A percentile compares a stretch with the other conserved stretches of the same genome.
Evolutionary conservation across 2,329 filamentous ascomycete species (phyloP).

Genomic region (Fusarium sp.): DNA sequence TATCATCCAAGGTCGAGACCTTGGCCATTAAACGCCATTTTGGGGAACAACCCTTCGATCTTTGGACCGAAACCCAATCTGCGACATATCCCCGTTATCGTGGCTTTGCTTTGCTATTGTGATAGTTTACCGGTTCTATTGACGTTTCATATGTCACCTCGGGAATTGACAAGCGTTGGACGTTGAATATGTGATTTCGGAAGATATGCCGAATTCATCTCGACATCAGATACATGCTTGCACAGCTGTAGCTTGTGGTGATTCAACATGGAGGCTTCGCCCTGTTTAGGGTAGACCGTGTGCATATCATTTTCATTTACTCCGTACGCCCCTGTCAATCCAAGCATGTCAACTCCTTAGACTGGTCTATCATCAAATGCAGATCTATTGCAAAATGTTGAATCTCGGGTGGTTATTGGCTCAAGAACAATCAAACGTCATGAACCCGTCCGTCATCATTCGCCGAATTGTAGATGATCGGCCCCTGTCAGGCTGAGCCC

Average conservation of each 20-base stretch:
- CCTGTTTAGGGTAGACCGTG: conserved; percentile 11
- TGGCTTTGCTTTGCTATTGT: conserved; percentile 20
- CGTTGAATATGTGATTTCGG: conserved; percentile 28
- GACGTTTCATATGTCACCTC: conserved; percentile 6
- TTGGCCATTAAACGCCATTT: conserved; percentile 7
- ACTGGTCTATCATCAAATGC: not conserved
- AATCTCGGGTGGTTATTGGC: conserved; percentile 10
- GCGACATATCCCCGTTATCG: conserved; percentile 16
- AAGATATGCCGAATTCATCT: conserved; percentile 21
- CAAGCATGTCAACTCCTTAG: conserved; percentile 12
- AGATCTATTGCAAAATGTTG: conserved; percentile 2
- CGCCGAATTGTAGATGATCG: not conserved
- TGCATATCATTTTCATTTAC: conserved; percentile 1
- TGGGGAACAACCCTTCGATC: conserved; percentile 3
- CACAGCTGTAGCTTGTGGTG: not conserved
- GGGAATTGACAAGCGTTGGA: not conserved
- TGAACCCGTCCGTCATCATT: not conserved
- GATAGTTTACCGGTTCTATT: not conserved
- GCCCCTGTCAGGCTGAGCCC: conserved; percentile 48
- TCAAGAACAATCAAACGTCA: conserved; percentile 29
- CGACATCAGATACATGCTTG: conserved; percentile 10
- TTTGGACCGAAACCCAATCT: conserved; percentile 1
- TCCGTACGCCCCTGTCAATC: conserved; percentile 8
- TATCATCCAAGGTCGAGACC: conserved; percentile 11
- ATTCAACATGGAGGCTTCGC: not conserved